Evolutionary conservation across 2,329 filamentous ascomycete genomes (phyloP).

Genomic region (Botrytis galanthina): DNA sequence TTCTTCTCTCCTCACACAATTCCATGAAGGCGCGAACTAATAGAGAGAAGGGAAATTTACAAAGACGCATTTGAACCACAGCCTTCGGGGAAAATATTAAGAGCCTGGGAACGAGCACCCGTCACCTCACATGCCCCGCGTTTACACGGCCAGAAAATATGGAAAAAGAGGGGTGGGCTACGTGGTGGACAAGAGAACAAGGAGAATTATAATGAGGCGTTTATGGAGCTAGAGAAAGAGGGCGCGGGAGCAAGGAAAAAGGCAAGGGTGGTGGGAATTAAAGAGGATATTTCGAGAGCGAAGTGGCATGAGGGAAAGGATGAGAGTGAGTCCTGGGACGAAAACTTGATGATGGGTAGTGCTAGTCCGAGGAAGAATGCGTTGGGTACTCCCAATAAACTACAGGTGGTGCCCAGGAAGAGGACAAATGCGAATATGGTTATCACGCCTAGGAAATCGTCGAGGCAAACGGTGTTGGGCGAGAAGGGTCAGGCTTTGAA

Average conservation of each 20-base stretch:
- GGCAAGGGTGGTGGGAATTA: constrained; percentile 30
- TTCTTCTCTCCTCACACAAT: not conserved
- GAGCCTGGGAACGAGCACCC: constrained; percentile 37
- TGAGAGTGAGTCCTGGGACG: not conserved
- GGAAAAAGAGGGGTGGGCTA: constrained; percentile 33
- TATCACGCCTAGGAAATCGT: constrained; percentile 36
- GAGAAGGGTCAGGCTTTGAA: not conserved
- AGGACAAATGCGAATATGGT: constrained; percentile 38
- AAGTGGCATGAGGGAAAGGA: constrained; percentile 33
- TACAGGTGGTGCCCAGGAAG: constrained; percentile 32
- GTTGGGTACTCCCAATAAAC: constrained; percentile 11
- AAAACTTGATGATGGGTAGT: constrained; percentile 14
- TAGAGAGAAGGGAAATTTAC: constrained; percentile 32
- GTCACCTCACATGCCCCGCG: constrained; percentile 36
- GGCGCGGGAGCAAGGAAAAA: constrained; percentile 41
- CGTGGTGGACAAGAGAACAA: constrained; percentile 24
- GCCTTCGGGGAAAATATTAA: constrained; percentile 24
- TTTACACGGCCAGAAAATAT: constrained; percentile 38
- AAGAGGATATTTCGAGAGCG: constrained; percentile 39
- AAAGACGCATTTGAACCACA: constrained; percentile 35
- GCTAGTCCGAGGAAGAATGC: constrained; percentile 26
- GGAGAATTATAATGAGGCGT: constrained; percentile 29
- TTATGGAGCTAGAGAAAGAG: constrained; percentile 40
- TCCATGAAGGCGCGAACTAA: not conserved
- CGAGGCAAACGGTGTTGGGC: constrained; percentile 25